A percentile compares a stretch with the other conserved stretches of the same genome.
These are phyloP conservation scores for Solanum arcanum DNA, from an alignment of 257 asterid genomes.

Conservation along the genomic window DNA sequence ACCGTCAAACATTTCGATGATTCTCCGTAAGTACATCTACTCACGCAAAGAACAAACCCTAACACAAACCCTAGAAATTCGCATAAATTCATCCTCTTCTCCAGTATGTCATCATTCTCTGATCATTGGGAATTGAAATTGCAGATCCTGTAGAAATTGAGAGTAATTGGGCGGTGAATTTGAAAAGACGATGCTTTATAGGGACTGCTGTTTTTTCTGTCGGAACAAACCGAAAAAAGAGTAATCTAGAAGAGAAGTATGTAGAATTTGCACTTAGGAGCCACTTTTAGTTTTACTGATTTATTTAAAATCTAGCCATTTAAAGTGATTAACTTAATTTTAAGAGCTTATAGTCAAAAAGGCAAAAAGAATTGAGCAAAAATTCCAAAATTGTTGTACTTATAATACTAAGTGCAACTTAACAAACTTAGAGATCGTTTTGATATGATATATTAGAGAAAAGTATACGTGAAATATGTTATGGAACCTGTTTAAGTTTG, in stretches of 20 bases:
- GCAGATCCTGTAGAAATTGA: not conserved
- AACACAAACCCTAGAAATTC: not conserved
- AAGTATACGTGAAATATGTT: too few relatives aligned
- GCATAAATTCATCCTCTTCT: not conserved
- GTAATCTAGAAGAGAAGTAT: not conserved
- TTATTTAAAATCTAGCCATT: too few relatives aligned
- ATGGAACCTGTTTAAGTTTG: not conserved
- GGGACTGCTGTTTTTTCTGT: not conserved
- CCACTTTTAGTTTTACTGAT: not conserved
- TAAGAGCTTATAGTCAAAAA: too few relatives aligned
- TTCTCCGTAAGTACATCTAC: conserved; percentile 39
- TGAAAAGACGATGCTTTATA: not conserved
- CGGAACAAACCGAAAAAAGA: not conserved
- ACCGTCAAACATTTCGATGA: conserved; percentile 72
- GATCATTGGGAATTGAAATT: not conserved
- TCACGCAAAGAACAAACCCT: conserved; percentile 23
- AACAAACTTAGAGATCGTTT: not conserved
- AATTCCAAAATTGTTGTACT: too few relatives aligned
- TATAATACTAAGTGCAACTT: not conserved
- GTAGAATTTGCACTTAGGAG: not conserved
- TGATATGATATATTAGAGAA: not conserved
- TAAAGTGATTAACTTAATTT: too few relatives aligned
- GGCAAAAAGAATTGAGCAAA: too few relatives aligned
- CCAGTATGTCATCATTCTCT: not conserved
- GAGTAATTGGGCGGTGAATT: conserved; percentile 4